These are phyloP conservation scores for Hymenoscyphus linearis DNA, from an alignment of 2,329 filamentous ascomycete species.

Conservation along the genomic window DNA sequence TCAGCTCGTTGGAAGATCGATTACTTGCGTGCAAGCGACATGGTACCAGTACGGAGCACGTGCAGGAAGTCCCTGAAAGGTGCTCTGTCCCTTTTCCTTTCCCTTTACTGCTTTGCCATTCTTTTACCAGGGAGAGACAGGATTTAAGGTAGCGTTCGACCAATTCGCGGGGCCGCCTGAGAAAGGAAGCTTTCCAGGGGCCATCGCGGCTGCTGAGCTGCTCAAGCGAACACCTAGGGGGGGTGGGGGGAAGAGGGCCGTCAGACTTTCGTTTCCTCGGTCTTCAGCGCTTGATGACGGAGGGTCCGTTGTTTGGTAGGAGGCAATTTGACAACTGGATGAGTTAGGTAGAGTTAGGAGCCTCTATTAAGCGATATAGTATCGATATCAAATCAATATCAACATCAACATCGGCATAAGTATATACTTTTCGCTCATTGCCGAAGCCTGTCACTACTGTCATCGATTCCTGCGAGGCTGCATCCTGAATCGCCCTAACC, in stretches of 20 bases:
- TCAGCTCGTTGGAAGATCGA: slow-evolving; percentile 1
- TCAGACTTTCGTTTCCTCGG: background rate
- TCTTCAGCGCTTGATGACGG: background rate
- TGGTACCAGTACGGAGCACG: too few relatives aligned
- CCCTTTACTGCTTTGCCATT: background rate
- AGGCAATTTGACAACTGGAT: background rate
- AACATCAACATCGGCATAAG: too few relatives aligned
- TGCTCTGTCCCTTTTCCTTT: background rate
- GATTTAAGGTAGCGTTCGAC: background rate
- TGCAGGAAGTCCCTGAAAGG: background rate
- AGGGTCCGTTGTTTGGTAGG: slow-evolving; percentile 1
- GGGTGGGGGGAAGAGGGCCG: too few relatives aligned
- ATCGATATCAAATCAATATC: too few relatives aligned
- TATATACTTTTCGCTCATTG: too few relatives aligned
- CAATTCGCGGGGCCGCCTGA: slow-evolving; percentile 1
- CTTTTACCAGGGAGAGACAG: background rate
- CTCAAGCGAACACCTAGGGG: background rate
- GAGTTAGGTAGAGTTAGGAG: background rate
- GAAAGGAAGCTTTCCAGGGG: background rate
- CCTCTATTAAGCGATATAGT: too few relatives aligned
- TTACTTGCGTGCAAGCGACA: background rate
- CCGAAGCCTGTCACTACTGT: too few relatives aligned
- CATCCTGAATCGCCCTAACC: too few relatives aligned
- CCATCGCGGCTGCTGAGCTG: background rate
- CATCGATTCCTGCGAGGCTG: too few relatives aligned